Conservation (phyloP, 495 filamentous ascomycete species). For the Tetracladium setigerum region DNA sequence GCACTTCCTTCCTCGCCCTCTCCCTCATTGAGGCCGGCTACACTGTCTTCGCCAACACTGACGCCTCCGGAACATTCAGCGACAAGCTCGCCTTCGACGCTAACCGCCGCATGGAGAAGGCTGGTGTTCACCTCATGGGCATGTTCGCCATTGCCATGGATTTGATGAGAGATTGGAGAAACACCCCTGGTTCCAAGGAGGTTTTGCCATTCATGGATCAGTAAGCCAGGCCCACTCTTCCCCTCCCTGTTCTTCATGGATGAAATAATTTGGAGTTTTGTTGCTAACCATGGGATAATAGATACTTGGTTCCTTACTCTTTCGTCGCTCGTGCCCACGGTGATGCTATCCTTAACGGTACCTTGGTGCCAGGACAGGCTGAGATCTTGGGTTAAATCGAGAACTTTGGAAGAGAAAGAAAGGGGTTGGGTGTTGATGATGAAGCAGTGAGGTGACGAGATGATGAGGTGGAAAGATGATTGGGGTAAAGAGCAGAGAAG, state of each 20-base stretch:
- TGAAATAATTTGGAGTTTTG: too few relatives aligned
- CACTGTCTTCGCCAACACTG: conserved; percentile 69
- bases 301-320: conserved; percentile 36
- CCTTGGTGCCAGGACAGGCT: conserved; percentile 37
- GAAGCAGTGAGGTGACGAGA: neutral
- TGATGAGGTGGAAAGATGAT: neutral
- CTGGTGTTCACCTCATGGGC: conserved; percentile 58
- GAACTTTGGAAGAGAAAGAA: neutral
- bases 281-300: conserved; percentile 8
- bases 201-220: conserved; percentile 60
- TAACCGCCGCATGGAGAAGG: conserved; percentile 57
- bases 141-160: conserved; percentile 63
- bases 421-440: neutral
- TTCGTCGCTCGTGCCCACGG: conserved; percentile 37
- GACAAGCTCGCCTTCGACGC: conserved; percentile 47
- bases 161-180: conserved; percentile 74
- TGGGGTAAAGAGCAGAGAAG: neutral
- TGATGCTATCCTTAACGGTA: conserved; percentile 34
- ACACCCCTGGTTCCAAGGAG: conserved; percentile 54
- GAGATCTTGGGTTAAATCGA: neutral
- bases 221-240: conserved; percentile 26
- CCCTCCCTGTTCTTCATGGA: too few relatives aligned
- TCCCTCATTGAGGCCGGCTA: conserved; percentile 66
- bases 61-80: conserved; percentile 60
- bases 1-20: conserved; percentile 65